Evolutionary conservation across 2,329 filamentous ascomycete genomes (phyloP), one percentile per base, ranked within the genome.

Genomic region (Colletotrichum somersetense): DNA sequence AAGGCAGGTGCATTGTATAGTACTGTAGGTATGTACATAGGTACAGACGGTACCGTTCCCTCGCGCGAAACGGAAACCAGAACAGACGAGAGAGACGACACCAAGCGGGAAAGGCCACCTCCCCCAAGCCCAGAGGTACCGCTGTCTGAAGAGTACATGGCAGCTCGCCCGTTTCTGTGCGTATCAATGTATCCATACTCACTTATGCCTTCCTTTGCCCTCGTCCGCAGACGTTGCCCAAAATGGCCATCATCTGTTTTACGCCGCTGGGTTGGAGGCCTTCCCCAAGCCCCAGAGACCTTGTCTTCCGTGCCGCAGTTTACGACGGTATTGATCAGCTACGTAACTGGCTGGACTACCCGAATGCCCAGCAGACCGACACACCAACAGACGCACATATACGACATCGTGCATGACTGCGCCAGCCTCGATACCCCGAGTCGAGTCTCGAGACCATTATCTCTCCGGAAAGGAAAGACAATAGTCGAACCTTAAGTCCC

Each of bases 361-460:
- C 50, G 48, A 40, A 12, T 53, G 55, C 46, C 46, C 20, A 23
- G 46, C 46, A 23, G 10, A 23, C 46, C 16, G 23, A 33, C 53
- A 56, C 33, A 56, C 53, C 59, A 62, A 40, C 59, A 65, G 48
- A 61, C 48, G 58, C 62, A 71, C 55, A 62, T 42, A 50, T 71
- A 71, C 71, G 67, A 71, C 71, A 66, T 50, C 70, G 57, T 71
- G 61, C 71, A 73, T 61, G 61, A 71, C 46, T 30, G 42, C 48
- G 62, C 69, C 59, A 61, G 52, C 35, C 50, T 69, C 56, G 69
- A 68, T 26, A 58, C 66, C 44, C 26, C 44, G 30, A 30, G 30
- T 26, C 26, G 26, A 26, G 26, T 30, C 30, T 30, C 30, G 48
- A 63, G 44, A 59, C 44, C 48, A 40, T 26, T 26, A 26, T 30